phyloP scores from a whole-genome alignment of 2,329 filamentous ascomycete species.

The Gremmenia infestans region DNA sequence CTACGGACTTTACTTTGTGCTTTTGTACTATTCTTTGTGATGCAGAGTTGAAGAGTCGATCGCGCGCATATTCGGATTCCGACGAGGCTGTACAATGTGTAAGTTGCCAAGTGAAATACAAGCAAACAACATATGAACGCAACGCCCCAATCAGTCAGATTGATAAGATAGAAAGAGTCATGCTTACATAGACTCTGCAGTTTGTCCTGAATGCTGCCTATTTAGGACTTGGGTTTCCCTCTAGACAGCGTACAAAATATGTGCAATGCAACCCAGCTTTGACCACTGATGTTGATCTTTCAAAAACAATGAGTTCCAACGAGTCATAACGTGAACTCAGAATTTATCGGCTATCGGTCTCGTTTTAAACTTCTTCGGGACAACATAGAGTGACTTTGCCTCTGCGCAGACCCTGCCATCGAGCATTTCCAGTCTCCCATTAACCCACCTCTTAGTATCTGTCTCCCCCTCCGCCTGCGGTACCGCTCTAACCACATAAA shows the following conservation, averaged over 20 bases:
- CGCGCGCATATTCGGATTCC: background rate
- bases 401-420: constrained; percentile 54
- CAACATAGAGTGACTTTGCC: constrained; percentile 54
- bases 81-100: background rate
- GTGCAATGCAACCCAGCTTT: too few relatives aligned
- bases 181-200: background rate
- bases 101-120: background rate
- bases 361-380: constrained; percentile 40
- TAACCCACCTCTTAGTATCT: constrained; percentile 49
- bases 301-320: background rate
- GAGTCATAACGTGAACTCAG: constrained; percentile 2
- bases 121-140: too few relatives aligned
- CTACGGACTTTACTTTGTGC: background rate
- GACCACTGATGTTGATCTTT: background rate
- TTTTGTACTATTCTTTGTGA: background rate
- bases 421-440: constrained; percentile 48
- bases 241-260: too few relatives aligned
- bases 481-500: constrained; percentile 56
- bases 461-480: constrained; percentile 37
- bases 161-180: background rate
- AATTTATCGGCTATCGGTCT: constrained; percentile 12
- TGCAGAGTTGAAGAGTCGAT: background rate
- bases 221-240: too few relatives aligned
- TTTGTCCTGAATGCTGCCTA: too few relatives aligned
- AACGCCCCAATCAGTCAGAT: background rate